These are phyloP conservation scores for Agrocybe chaxingu DNA, from an alignment of 768 basidiomycete species.

Conservation along the genomic window DNA sequence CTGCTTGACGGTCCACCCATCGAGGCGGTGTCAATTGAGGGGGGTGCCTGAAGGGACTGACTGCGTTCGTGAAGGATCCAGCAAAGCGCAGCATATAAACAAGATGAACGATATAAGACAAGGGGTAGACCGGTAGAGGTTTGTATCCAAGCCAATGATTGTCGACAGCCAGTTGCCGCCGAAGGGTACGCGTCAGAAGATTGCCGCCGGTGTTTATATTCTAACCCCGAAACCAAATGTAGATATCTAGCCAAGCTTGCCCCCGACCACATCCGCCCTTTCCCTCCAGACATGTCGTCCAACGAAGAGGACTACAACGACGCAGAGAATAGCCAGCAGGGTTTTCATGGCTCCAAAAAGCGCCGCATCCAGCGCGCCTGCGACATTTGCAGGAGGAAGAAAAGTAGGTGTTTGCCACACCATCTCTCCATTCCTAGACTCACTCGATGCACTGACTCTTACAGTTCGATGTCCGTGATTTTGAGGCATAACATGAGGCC, in stretches of 20 bases:
- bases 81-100: too few relatives aligned
- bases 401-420: slow-evolving; percentile 44
- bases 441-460: slow-evolving; percentile 6
- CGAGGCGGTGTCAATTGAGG: too few relatives aligned
- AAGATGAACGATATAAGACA: too few relatives aligned
- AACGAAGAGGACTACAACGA: slow-evolving; percentile 63
- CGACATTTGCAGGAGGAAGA: slow-evolving; percentile 81
- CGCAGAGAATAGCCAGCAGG: slow-evolving; percentile 24
- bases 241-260: background rate
- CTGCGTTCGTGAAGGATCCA: too few relatives aligned
- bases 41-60: too few relatives aligned
- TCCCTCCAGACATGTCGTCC: slow-evolving; percentile 49
- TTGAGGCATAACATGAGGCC: background rate
- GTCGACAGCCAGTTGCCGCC: background rate
- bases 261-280: slow-evolving; percentile 2
- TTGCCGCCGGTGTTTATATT: too few relatives aligned
- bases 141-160: too few relatives aligned
- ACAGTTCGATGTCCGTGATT: slow-evolving; percentile 60
- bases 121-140: too few relatives aligned
- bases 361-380: slow-evolving; percentile 75
- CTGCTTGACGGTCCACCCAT: too few relatives aligned
- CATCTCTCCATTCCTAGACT: background rate
- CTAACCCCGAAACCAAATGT: too few relatives aligned
- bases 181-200: too few relatives aligned
- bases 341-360: slow-evolving; percentile 51